Evolutionary conservation across 108 stramenopile genomes (phyloP), one percentile per base, ranked within the genome.

Genomic region (Asterionellopsis glacialis): DNA sequence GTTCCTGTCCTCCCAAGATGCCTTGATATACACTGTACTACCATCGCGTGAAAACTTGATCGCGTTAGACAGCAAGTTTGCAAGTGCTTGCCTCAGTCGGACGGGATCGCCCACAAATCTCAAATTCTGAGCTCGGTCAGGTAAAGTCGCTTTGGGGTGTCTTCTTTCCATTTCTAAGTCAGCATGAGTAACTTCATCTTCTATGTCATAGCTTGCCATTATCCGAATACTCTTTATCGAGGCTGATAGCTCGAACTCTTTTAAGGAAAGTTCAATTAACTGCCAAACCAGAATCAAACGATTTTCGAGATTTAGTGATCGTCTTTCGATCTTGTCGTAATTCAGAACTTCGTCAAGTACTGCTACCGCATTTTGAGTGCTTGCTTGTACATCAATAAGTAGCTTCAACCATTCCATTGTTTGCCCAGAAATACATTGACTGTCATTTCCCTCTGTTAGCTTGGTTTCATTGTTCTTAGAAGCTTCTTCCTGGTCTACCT

Each of bases 21-120:
- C 52, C 19, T 9, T 53, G 19, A 26, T 26, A 5, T 22, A 19
- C 5, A 53, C 25, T 45, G 11, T 15, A 21, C 67, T 67, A 16
- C 50, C 40, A 23, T 63, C 60, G 14, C 69, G 62, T 15, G 82
- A 77, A 47, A 84, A 84, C 49, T 84, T 84, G 28, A 84, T 47
- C 3, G 79, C 83, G 56, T 84, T 84, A 0, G 83, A 84, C 16
- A 84, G 23, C 40, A 84, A 33, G 53, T 84, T 84, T 22, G 79
- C 70, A 33, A 79, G 12, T 13, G 75, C 70, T 67, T 84, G 76
- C 1, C 41, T 39, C 0, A 84, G 57, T 12, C 74, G 64, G 1
- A 69, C 22, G 0, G 48, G 57, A 53, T 84, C 83, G 16, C 79
- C 83, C 14, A 77, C 38, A n/a, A 74, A 62, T 42, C 55, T 40